These are phyloP conservation scores for Nitzschia putrida DNA, from an alignment of 108 stramenopile genomes.

Conservation along the genomic window DNA sequence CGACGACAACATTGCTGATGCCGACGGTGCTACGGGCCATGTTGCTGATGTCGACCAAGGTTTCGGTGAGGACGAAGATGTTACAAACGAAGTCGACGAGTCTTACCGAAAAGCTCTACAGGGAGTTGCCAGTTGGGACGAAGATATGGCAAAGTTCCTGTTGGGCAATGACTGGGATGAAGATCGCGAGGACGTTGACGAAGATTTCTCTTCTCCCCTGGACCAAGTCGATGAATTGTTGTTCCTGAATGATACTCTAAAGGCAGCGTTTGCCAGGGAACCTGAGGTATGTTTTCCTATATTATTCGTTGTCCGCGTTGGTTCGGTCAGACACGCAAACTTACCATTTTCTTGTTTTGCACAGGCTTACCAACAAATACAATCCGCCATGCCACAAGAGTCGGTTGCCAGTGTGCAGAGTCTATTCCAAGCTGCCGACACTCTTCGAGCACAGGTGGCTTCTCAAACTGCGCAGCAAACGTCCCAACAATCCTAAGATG, in stretches of 20 bases:
- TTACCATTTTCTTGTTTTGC: background rate
- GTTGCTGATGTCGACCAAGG: constrained; percentile 69
- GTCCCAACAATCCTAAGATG: background rate
- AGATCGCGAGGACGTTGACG: constrained; percentile 81
- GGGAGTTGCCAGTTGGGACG: constrained; percentile 67
- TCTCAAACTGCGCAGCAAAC: constrained; percentile 36
- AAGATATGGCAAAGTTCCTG: constrained; percentile 81
- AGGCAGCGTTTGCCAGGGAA: constrained; percentile 69
- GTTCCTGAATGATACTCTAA: constrained; percentile 76
- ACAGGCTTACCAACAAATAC: constrained; percentile 73
- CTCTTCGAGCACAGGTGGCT: constrained; percentile 45
- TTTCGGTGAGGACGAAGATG: constrained; percentile 85
- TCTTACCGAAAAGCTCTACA: constrained; percentile 80
- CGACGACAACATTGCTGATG: constrained; percentile 41
- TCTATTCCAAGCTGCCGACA: constrained; percentile 71
- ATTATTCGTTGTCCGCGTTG: background rate
- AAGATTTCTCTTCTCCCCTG: constrained; percentile 81
- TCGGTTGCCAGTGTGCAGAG: constrained; percentile 63
- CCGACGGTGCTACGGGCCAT: constrained; percentile 45
- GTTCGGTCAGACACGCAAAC: background rate
- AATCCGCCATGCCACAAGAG: constrained; percentile 69
- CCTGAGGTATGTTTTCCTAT: constrained; percentile 52
- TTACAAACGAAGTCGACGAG: constrained; percentile 79
- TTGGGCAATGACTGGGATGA: constrained; percentile 84
- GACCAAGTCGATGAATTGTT: constrained; percentile 76